Conservation (phyloP, 495 filamentous ascomycete genomes). For the Neurospora cerealis region DNA sequence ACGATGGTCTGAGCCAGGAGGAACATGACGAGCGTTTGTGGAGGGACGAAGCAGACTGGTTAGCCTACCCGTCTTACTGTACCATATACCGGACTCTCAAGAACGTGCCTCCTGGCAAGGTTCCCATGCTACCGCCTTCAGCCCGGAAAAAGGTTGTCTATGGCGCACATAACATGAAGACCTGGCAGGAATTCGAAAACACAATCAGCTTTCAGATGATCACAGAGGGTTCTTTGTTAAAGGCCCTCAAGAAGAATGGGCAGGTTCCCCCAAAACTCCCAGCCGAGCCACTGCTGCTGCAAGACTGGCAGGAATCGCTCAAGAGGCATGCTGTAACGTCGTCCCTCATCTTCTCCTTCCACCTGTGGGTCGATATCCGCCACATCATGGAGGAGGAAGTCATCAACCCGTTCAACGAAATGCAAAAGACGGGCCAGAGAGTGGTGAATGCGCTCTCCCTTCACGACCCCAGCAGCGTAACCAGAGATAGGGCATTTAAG, state of each 20-base stretch:
- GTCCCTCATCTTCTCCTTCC: conserved; percentile 14
- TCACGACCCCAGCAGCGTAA: neutral
- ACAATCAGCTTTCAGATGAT: conserved; percentile 10
- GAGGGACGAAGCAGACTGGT: conserved; percentile 15
- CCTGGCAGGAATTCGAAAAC: conserved; percentile 5
- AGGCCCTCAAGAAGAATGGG: conserved; percentile 11
- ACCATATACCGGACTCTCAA: neutral
- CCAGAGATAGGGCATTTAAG: conserved; percentile 7
- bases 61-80: conserved; percentile 8
- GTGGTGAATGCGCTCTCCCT: conserved; percentile 1
- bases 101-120: conserved; percentile 8
- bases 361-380: conserved; percentile 22
- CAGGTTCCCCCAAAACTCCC: conserved; percentile 4
- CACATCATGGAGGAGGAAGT: conserved; percentile 17
- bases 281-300: conserved; percentile 13
- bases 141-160: conserved; percentile 8
- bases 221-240: conserved; percentile 11
- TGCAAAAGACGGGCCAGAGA: conserved; percentile 7
- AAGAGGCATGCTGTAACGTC: neutral
- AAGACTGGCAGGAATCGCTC: conserved; percentile 10
- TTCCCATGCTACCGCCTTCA: conserved; percentile 10
- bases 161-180: conserved; percentile 5
- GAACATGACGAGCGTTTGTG: conserved; percentile 12
- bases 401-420: conserved; percentile 9
- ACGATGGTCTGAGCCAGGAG: conserved; percentile 4